Percentiles rank a stretch among this genome's conserved stretches.
These are phyloP conservation scores for Candolleomyces aberdarensis DNA, from an alignment of 768 basidiomycete species.

Conservation along the genomic window DNA sequence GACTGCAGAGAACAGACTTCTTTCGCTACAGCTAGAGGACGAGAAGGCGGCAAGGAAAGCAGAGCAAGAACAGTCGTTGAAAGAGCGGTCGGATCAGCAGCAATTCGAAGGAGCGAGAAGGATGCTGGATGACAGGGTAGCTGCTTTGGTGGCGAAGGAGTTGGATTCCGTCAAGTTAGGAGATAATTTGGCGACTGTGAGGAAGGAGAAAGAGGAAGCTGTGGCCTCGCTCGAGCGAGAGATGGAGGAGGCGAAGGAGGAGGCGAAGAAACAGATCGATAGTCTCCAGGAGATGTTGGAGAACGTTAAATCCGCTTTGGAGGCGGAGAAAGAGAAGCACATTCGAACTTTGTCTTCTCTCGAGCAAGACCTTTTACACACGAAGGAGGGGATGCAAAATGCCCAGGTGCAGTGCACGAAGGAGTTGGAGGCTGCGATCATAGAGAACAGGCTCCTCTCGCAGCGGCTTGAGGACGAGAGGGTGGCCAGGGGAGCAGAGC, in stretches of 20 bases:
- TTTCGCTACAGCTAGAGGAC: neutral
- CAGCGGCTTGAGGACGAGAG: neutral
- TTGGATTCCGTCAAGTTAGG: neutral
- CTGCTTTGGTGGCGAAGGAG: neutral
- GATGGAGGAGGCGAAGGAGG: neutral
- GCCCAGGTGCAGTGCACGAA: neutral
- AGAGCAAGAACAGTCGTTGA: neutral
- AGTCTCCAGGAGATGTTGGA: neutral
- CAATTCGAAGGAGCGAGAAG: neutral
- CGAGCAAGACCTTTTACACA: neutral
- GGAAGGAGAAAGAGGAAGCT: neutral
- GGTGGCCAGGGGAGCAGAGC: neutral
- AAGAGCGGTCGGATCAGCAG: neutral
- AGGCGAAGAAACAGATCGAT: neutral
- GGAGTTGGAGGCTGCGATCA: neutral
- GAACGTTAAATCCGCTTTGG: neutral
- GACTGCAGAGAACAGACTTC: neutral
- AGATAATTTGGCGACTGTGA: neutral
- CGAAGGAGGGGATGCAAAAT: neutral
- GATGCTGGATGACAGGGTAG: neutral
- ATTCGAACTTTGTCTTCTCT: neutral
- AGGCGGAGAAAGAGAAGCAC: neutral
- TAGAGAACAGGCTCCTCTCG: neutral
- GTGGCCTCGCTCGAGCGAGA: neutral
- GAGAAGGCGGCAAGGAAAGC: neutral